phyloP scores from a whole-genome alignment of 177 flowering plant genomes.

The Vitis hybrid region DNA sequence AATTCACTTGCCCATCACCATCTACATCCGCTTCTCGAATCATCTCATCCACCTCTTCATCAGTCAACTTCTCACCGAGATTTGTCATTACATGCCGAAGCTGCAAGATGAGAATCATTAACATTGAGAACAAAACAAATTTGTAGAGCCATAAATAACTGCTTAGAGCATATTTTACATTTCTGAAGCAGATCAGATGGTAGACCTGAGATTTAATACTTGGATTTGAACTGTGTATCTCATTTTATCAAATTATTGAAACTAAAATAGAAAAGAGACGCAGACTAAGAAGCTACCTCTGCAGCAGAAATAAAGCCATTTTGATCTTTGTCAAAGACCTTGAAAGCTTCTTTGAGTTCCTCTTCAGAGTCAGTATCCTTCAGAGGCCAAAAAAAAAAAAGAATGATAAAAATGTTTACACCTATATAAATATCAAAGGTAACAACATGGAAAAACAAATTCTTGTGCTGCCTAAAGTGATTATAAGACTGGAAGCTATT shows the following conservation, averaged over 20 bases:
- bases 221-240: background rate
- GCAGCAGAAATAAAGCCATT: constrained; percentile 75
- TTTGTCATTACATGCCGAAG: constrained; percentile 74
- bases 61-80: constrained; percentile 67
- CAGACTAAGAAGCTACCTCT: constrained; percentile 31
- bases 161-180: background rate
- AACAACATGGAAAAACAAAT: background rate
- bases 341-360: constrained; percentile 69
- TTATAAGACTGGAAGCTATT: background rate
- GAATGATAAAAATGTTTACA: background rate
- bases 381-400: background rate
- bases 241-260: background rate
- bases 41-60: constrained; percentile 77
- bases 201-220: background rate
- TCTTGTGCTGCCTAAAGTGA: background rate
- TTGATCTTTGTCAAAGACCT: constrained; percentile 70
- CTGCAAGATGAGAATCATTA: constrained; percentile 22
- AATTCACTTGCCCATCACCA: constrained; percentile 70
- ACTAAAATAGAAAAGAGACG: background rate
- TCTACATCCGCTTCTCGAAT: constrained; percentile 67
- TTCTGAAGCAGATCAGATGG: background rate
- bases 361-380: constrained; percentile 71
- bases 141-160: background rate
- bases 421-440: no score
- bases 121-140: background rate